Base-by-base conservation (phyloP, 2,329 filamentous ascomycete genomes). In the Ilyonectria sp. region DNA sequence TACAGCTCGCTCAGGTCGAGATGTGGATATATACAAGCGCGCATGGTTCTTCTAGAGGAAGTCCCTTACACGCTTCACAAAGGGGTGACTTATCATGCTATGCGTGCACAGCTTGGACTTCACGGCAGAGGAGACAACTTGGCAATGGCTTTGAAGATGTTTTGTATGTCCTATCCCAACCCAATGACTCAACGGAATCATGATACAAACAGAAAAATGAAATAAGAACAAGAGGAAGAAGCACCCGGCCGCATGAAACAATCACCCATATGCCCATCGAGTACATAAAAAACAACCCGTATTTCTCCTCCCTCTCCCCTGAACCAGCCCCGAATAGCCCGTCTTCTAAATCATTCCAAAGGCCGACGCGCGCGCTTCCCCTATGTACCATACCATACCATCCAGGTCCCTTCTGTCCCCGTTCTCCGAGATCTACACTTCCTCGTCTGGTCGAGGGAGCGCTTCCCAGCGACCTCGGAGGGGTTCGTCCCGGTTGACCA, bases 171-270 rank as follows among this genome's bases (percentile, higher is more conserved):
- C 69, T 73, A 73, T 69, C 66, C 69, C 69, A 72, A 70, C 66
- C 73, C 68, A 65, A 69, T 69, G 70, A 74, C 69, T 76, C 65
- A 57, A 69, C 60, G 69, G 62, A 76, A 72, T 69, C 76, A 73
- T 76, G 70, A 69, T 75, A 75, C 72, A 75, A 71, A 74, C 57
- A 73, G 69, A 67, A 71, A 72, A 69, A 69, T 70, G 65, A 65
- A 63, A 69, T 47, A 64, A 64, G 58, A 67, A 66, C 63, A 67
- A 65, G 43, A 62, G 55, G 47, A 57, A 67, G 58, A 76, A 71
- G 65, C 70, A 73, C 61, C 68, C 57, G 56, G 69, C 65, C 64
- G 68, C 61, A 63, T 56, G 65, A 71, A 69, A 59, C 40, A 56
- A 58, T 58, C 65, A 53, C 57, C 69, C 67, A 71, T 68, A 74